Evolutionary conservation across 2,329 filamentous ascomycete genomes (phyloP).

Genomic region (Microcera coccophila): DNA sequence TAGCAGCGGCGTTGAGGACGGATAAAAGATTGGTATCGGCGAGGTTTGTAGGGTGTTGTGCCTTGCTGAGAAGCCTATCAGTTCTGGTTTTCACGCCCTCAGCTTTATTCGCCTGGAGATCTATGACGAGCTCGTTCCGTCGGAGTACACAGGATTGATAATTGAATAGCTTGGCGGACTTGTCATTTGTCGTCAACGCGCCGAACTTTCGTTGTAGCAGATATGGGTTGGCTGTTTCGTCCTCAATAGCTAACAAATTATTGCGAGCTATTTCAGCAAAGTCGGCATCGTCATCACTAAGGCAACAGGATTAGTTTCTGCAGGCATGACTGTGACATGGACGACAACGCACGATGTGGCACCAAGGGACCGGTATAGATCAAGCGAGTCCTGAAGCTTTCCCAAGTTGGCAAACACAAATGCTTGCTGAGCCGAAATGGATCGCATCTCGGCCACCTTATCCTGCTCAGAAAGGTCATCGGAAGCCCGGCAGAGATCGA

Average conservation of each 20-base stretch:
- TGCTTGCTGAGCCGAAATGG: conserved; percentile 72
- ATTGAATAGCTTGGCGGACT: conserved; percentile 64
- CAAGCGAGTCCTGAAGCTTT: conserved; percentile 60
- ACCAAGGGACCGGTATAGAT: conserved; percentile 59
- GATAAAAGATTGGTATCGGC: conserved; percentile 41
- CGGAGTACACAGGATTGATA: conserved; percentile 57
- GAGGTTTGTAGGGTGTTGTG: conserved; percentile 26
- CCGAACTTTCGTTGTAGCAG: conserved; percentile 58
- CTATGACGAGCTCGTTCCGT: conserved; percentile 61
- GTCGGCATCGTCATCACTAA: conserved; percentile 63
- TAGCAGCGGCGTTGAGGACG: conserved; percentile 66
- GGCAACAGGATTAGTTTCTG: background rate
- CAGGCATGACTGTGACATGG: background rate
- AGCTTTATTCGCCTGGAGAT: conserved; percentile 65
- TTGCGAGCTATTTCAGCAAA: conserved; percentile 64
- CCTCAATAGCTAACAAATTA: conserved; percentile 50
- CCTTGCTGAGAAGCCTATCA: conserved; percentile 35
- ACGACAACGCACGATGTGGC: conserved; percentile 52
- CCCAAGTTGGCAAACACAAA: conserved; percentile 67
- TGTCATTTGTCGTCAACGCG: conserved; percentile 47
- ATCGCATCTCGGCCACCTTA: conserved; percentile 68
- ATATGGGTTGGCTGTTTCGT: conserved; percentile 58
- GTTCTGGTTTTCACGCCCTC: conserved; percentile 54
- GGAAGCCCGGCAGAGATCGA: conserved; percentile 66
- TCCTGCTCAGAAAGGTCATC: conserved; percentile 72